Percentiles rank a stretch among this genome's conserved stretches.
Evolutionary conservation across 2,329 filamentous ascomycete species (phyloP).

Genomic region (Trichoderma citrinoviride): DNA sequence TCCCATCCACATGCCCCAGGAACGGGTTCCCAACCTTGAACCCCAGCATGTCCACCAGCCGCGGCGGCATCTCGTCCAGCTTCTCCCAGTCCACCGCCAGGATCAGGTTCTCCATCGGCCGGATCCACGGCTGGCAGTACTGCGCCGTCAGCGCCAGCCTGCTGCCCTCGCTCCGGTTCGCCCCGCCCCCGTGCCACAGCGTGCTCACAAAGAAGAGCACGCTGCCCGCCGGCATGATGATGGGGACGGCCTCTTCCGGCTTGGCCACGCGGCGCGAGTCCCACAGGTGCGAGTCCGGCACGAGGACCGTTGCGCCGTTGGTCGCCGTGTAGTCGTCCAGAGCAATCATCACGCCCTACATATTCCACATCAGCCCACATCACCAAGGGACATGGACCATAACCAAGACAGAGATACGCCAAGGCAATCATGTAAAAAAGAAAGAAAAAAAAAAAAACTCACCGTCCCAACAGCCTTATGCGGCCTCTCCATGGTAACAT

Average conservation of each 20-base stretch:
- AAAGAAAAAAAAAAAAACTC: not conserved
- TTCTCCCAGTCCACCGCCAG: slow-evolving; percentile 34
- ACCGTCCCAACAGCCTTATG: slow-evolving; percentile 36
- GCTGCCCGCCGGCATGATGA: slow-evolving; percentile 38
- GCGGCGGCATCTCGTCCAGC: slow-evolving; percentile 26
- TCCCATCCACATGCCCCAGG: slow-evolving; percentile 27
- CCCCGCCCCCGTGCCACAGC: slow-evolving; percentile 40
- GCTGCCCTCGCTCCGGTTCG: slow-evolving; percentile 32
- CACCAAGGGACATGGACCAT: not conserved
- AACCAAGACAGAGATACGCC: not conserved
- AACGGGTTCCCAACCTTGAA: slow-evolving; percentile 29
- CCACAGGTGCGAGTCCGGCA: slow-evolving; percentile 39
- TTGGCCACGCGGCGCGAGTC: slow-evolving; percentile 26
- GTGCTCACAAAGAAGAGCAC: slow-evolving; percentile 38
- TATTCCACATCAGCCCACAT: not conserved
- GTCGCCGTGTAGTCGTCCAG: slow-evolving; percentile 34
- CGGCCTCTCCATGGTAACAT: slow-evolving; percentile 35
- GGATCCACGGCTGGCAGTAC: slow-evolving; percentile 42
- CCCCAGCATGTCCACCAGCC: slow-evolving; percentile 29
- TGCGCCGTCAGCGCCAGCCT: slow-evolving; percentile 39
- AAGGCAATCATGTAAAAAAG: too few relatives aligned
- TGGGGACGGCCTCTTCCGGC: slow-evolving; percentile 32
- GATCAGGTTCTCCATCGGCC: slow-evolving; percentile 39
- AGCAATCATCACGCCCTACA: slow-evolving; percentile 32
- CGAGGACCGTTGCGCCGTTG: slow-evolving; percentile 38